Evolutionary conservation across 371 early-diverging fungal genomes (phyloP), one percentile per base, ranked within the genome.

Genomic region (Rhizopus arrhizus): DNA sequence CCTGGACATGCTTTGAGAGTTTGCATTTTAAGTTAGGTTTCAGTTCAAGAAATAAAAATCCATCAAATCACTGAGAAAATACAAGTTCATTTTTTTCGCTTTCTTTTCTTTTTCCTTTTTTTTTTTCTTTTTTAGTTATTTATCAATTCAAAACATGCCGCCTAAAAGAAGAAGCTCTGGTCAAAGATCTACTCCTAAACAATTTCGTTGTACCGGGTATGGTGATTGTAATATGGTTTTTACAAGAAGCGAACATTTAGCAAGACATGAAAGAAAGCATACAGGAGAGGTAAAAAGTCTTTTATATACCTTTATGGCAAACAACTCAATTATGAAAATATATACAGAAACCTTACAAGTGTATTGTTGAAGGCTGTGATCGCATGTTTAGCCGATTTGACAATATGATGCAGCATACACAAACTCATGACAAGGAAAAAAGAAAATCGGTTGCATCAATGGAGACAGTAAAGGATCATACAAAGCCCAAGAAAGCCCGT

Each of bases 221-320:
- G 77, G 77, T 36, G 70, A 77, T 42, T 81, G 81, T 45, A 75
- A 77, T 34, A 81, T 81, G 82, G 80, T 81, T 4, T 81, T 81
- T 41, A 81, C 81, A 12, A 65, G 81, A 53, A 81, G 81, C 36
- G 81, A 81, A 15, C 81, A 81, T 69, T 67, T 81, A 53, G 79
- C 79, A 4, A 69, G 81, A 42, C 81, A 81, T 46, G 75, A 77
- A 53, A 71, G 81, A 68, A 85, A 85, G 43, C 85, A 85, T 50
- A 85, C 85, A 34, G 85, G 85, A 46, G 85, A 85, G 68, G 80
- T 78, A 70, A 56, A 5, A 13, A 13, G 5, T 11, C 3, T 41
- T 22, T 40, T 35, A 48, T 42, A 10, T 40, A 0, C 40, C 40
- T 40, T 42, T 31, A 12, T n/a, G 29, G 33, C 35, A 22, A 12